Percentiles rank a stretch among this genome's conserved stretches.
Conservation (phyloP, 108 stramenopile species). For the Asterionellopsis glacialis region DNA sequence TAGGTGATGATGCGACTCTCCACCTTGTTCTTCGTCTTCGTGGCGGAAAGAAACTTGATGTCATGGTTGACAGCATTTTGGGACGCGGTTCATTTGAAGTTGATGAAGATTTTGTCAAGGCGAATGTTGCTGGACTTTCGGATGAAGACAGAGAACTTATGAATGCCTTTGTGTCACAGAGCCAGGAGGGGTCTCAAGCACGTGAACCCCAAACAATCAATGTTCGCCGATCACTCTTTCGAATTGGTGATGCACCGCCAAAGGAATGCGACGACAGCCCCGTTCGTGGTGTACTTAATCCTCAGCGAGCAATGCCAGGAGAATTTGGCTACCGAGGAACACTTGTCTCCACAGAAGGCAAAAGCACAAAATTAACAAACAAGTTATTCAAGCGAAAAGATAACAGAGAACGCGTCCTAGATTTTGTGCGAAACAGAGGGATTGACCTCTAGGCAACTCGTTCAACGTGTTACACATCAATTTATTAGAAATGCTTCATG, state of each 20-base stretch:
- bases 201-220: conserved; percentile 20
- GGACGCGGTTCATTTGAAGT: conserved; percentile 55
- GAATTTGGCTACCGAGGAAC: conserved; percentile 71
- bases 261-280: conserved; percentile 48
- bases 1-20: conserved; percentile 92
- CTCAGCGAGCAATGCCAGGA: conserved; percentile 25
- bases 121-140: conserved; percentile 52
- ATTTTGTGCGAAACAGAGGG: conserved; percentile 20
- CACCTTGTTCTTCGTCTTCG: conserved; percentile 91
- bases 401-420: conserved; percentile 59
- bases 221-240: conserved; percentile 57
- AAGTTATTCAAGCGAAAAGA: conserved; percentile 84
- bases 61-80: conserved; percentile 25
- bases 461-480: no score
- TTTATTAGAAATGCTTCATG: no score
- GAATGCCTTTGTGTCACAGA: conserved; percentile 71
- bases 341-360: conserved; percentile 58
- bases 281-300: conserved; percentile 38
- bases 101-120: conserved; percentile 77
- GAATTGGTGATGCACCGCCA: conserved; percentile 45
- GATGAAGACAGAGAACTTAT: conserved; percentile 69
- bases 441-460: no score
- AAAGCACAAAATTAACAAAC: conserved; percentile 62
- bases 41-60: conserved; percentile 30
- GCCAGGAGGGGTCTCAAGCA: conserved; percentile 11